phyloP scores from a whole-genome alignment of 2,329 filamentous ascomycete species.

The Leptographium galeiforme region DNA sequence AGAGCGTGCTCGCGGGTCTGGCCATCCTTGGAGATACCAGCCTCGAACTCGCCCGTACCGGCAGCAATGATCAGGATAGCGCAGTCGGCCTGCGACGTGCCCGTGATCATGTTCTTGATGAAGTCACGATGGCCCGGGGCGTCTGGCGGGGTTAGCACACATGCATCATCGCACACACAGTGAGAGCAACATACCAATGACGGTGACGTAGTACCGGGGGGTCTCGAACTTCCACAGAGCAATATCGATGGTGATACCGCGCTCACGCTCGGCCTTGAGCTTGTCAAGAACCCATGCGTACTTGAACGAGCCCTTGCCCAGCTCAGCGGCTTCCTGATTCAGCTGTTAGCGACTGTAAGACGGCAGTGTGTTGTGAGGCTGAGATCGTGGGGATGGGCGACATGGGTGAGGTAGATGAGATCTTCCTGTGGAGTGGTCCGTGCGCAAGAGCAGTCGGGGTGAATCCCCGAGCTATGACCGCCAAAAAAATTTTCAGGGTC shows the following conservation, averaged over 20 bases:
- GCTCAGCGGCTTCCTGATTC: conserved; percentile 84
- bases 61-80: conserved; percentile 99
- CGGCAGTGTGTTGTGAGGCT: no score
- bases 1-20: conserved; percentile 99
- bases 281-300: conserved; percentile 99
- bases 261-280: conserved; percentile 99
- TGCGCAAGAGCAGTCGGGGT: conserved; percentile 1
- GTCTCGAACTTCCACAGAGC: conserved; percentile 99
- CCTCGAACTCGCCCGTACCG: conserved; percentile 99
- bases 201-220: conserved; percentile 92
- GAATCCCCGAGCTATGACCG: background rate
- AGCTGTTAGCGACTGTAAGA: conserved; percentile 4
- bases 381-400: background rate
- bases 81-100: conserved; percentile 99
- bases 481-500: conserved; percentile 6
- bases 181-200: conserved; percentile 59
- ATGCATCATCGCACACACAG: background rate
- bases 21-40: conserved; percentile 99
- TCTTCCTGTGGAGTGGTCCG: conserved; percentile 2
- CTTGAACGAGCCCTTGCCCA: conserved; percentile 99
- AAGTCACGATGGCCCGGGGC: conserved; percentile 99
- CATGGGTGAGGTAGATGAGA: background rate
- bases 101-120: conserved; percentile 99
- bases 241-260: conserved; percentile 99
- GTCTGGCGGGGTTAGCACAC: conserved; percentile 35